These are phyloP conservation scores for Hortaea werneckii DNA, from an alignment of 2,329 filamentous ascomycete genomes.

Conservation along the genomic window DNA sequence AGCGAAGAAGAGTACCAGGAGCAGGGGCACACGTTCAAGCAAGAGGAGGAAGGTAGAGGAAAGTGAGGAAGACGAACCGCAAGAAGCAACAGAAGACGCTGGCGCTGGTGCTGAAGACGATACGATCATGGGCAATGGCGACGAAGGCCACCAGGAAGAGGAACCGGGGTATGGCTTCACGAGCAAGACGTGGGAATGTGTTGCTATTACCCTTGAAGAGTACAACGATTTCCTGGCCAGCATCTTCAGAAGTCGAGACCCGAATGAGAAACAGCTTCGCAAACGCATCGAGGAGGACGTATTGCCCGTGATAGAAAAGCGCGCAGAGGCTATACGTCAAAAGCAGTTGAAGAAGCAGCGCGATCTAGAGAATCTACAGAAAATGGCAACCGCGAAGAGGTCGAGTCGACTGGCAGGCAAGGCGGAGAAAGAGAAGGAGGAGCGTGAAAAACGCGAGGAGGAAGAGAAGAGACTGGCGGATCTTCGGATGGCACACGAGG, in stretches of 20 bases:
- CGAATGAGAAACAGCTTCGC: conserved; percentile 72
- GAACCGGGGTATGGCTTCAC: conserved; percentile 50
- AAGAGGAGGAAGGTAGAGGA: conserved; percentile 59
- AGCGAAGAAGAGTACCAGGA: conserved; percentile 48
- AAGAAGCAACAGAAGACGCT: conserved; percentile 31
- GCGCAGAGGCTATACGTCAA: conserved; percentile 56
- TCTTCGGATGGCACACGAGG: conserved; percentile 50
- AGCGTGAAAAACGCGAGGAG: conserved; percentile 61
- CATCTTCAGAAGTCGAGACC: conserved; percentile 66
- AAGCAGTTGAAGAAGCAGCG: conserved; percentile 67
- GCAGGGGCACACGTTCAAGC: conserved; percentile 47
- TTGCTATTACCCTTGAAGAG: conserved; percentile 72
- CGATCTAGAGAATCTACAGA: conserved; percentile 70
- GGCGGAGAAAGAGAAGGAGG: conserved; percentile 64
- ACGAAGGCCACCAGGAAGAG: conserved; percentile 26
- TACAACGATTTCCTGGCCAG: conserved; percentile 61
- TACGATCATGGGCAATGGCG: conserved; percentile 21
- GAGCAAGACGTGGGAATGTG: conserved; percentile 78
- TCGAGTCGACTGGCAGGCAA: conserved; percentile 82
- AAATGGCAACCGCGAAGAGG: conserved; percentile 85
- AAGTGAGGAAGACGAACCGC: conserved; percentile 33
- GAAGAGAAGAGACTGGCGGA: conserved; percentile 57
- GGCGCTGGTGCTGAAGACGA: conserved; percentile 27
- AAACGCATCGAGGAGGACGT: conserved; percentile 66
- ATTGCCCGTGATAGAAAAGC: conserved; percentile 72